phyloP scores from a whole-genome alignment of 148 eudicot genomes.

The Vaccinium myrtillus region DNA sequence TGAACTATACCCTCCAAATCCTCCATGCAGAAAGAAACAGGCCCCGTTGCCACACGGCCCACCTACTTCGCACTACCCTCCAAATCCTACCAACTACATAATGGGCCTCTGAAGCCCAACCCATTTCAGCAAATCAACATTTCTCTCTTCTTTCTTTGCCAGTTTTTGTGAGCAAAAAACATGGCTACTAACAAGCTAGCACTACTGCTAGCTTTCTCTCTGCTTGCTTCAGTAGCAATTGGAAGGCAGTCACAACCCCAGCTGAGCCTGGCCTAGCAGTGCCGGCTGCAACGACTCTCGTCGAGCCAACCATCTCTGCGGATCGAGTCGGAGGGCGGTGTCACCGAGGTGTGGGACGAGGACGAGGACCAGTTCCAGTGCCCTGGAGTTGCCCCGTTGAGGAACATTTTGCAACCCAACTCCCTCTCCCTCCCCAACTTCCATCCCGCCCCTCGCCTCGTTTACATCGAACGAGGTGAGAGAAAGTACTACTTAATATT shows the following conservation, averaged over 20 bases:
- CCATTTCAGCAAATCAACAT: not conserved
- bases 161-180: not conserved
- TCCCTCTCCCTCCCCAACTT: conserved; percentile 53
- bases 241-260: conserved; percentile 8
- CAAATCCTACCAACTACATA: conserved; percentile 14
- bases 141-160: not conserved
- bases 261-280: conserved; percentile 46
- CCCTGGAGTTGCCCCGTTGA: conserved; percentile 52
- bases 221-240: conserved; percentile 16
- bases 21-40: conserved; percentile 12
- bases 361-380: conserved; percentile 64
- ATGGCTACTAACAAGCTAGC: conserved; percentile 16
- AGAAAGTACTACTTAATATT: no score
- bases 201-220: conserved; percentile 22
- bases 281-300: conserved; percentile 40
- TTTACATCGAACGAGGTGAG: conserved; percentile 57
- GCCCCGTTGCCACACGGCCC: conserved; percentile 15
- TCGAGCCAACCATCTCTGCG: conserved; percentile 41
- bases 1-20: no score
- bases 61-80: not conserved
- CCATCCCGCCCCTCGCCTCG: conserved; percentile 55
- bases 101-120: not conserved
- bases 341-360: conserved; percentile 57
- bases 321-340: conserved; percentile 59
- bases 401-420: conserved; percentile 40